Evolutionary conservation across 495 filamentous ascomycete species (phyloP).

Genomic region (Darksidea phi): DNA sequence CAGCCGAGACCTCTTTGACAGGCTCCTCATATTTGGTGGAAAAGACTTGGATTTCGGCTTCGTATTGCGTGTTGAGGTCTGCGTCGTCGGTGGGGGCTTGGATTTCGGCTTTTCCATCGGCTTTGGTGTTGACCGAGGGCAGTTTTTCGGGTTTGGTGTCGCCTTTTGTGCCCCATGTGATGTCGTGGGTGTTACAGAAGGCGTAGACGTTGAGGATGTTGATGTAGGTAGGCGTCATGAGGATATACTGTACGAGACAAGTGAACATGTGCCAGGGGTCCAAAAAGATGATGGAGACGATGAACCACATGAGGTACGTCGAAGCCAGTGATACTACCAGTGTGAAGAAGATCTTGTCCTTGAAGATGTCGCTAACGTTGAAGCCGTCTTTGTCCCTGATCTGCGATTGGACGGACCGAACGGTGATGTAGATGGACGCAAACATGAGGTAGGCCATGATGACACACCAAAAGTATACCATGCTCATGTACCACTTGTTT

Average conservation of each 20-base stretch:
- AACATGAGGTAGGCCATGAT: slow-evolving; percentile 97
- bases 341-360: slow-evolving; percentile 86
- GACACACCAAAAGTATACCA: slow-evolving; percentile 94
- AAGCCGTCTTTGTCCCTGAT: slow-evolving; percentile 54
- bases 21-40: slow-evolving; percentile 63
- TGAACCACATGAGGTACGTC: slow-evolving; percentile 91
- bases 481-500: slow-evolving; percentile 89
- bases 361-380: slow-evolving; percentile 67
- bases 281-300: slow-evolving; percentile 91
- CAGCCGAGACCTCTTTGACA: slow-evolving; percentile 58
- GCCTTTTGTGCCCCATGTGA: slow-evolving; percentile 96
- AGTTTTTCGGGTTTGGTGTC: slow-evolving; percentile 87
- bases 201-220: slow-evolving; percentile 97
- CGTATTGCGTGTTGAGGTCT: slow-evolving; percentile 91
- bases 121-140: slow-evolving; percentile 75
- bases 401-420: slow-evolving; percentile 73
- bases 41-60: slow-evolving; percentile 77
- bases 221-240: slow-evolving; percentile 92
- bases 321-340: slow-evolving; percentile 87
- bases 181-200: slow-evolving; percentile 97
- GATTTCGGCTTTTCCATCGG: slow-evolving; percentile 91
- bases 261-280: slow-evolving; percentile 99
- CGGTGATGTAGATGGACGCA: slow-evolving; percentile 92
- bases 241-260: slow-evolving; percentile 90
- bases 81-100: slow-evolving; percentile 83